These are phyloP conservation scores for Phytophthora sojae DNA, from an alignment of 352 stramenopile species.

Conservation along the genomic window DNA sequence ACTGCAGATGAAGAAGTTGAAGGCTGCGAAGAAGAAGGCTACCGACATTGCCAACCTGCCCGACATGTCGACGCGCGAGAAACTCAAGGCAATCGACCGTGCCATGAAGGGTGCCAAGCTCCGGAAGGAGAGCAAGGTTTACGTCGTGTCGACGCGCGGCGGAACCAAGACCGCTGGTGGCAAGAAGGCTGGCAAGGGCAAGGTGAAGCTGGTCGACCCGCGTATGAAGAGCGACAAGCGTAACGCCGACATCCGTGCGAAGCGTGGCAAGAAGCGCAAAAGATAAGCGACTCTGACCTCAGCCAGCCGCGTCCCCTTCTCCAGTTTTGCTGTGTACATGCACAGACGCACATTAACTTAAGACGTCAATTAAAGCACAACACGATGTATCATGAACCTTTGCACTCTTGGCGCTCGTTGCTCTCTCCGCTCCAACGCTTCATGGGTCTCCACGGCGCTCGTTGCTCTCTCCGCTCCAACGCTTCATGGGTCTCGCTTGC, in stretches of 20 bases:
- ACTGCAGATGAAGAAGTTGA: conserved; percentile 94
- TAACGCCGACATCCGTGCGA: conserved; percentile 81
- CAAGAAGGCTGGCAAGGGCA: conserved; percentile 86
- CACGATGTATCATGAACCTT: conserved; percentile 38
- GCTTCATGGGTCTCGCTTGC: too few relatives aligned
- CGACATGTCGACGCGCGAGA: conserved; percentile 98
- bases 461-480: too few relatives aligned
- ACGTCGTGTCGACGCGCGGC: conserved; percentile 93
- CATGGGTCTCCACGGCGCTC: too few relatives aligned
- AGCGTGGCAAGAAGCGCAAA: conserved; percentile 90
- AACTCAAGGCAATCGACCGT: conserved; percentile 98
- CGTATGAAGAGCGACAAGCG: conserved; percentile 98
- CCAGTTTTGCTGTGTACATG: conserved; percentile 37
- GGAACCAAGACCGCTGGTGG: conserved; percentile 64
- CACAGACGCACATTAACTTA: conserved; percentile 60
- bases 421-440: too few relatives aligned
- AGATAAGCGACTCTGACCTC: conserved; percentile 49
- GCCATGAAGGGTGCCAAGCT: conserved; percentile 93
- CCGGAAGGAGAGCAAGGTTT: conserved; percentile 96
- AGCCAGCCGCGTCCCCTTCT: conserved; percentile 19
- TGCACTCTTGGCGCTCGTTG: background rate
- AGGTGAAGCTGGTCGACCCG: conserved; percentile 98
- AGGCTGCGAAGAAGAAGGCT: conserved; percentile 98
- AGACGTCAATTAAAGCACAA: conserved; percentile 43
- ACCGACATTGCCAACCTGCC: conserved; percentile 95